Conservation (phyloP, 2,329 filamentous ascomycete genomes). For the Neonectria ditissima region DNA sequence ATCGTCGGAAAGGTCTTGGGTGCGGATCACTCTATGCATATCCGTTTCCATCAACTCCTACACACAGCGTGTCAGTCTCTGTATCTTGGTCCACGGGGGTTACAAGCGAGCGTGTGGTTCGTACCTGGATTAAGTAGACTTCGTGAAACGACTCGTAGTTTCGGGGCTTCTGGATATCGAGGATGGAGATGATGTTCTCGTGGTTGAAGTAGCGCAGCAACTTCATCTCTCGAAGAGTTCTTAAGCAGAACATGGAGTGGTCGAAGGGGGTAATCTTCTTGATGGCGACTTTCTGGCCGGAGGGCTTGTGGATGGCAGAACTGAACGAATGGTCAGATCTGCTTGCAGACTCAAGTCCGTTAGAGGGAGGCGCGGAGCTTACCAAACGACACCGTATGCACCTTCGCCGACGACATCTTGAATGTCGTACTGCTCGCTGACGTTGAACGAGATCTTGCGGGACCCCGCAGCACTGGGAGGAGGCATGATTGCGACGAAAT, state of each 20-base stretch:
- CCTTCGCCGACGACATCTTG: constrained; percentile 99
- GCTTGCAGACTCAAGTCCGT: constrained; percentile 1
- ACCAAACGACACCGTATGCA: constrained; percentile 99
- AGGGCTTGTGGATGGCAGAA: constrained; percentile 97
- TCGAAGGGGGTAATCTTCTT: constrained; percentile 99
- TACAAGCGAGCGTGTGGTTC: constrained; percentile 33
- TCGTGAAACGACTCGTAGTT: constrained; percentile 97
- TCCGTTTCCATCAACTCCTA: constrained; percentile 99
- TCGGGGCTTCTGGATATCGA: constrained; percentile 98
- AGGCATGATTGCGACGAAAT: constrained; percentile 56
- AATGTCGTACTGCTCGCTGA: constrained; percentile 99
- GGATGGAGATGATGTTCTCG: constrained; percentile 99
- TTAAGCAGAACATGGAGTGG: constrained; percentile 97
- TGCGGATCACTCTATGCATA: constrained; percentile 99
- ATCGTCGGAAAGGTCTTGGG: constrained; percentile 97
- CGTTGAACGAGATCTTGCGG: constrained; percentile 99
- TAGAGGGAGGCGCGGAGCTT: constrained; percentile 55
- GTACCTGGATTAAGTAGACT: constrained; percentile 97
- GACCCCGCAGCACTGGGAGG: constrained; percentile 71
- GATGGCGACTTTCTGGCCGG: constrained; percentile 97
- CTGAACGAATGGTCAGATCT: constrained; percentile 57
- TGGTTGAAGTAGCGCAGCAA: constrained; percentile 98
- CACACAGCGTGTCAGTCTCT: constrained; percentile 13
- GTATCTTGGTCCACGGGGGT: constrained; percentile 9
- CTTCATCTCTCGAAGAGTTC: constrained; percentile 99